phyloP scores from a whole-genome alignment of 2,329 filamentous ascomycete genomes.

The Erysiphe pulchra region DNA sequence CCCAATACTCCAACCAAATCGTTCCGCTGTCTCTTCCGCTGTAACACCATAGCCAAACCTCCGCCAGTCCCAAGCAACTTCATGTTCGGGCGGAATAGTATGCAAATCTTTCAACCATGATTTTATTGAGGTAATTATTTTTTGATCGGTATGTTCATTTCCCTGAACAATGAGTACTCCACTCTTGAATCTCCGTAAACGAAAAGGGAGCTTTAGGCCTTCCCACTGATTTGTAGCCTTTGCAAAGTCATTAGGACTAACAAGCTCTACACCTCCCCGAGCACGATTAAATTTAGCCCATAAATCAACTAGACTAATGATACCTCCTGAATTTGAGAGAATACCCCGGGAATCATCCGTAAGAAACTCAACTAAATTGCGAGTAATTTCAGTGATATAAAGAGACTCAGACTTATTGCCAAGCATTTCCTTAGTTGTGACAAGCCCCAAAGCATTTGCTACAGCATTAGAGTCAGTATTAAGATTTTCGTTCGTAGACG shows the following conservation, averaged over 20 bases:
- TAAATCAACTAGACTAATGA: slow-evolving; percentile 70
- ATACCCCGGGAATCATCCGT: slow-evolving; percentile 64
- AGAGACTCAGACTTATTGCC: slow-evolving; percentile 50
- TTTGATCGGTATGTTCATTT: slow-evolving; percentile 69
- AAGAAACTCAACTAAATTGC: slow-evolving; percentile 69
- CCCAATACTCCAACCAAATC: slow-evolving; percentile 91
- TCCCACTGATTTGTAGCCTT: slow-evolving; percentile 79
- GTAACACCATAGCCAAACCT: slow-evolving; percentile 66
- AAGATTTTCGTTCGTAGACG: slow-evolving; percentile 28
- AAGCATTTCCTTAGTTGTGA: slow-evolving; percentile 91
- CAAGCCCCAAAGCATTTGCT: slow-evolving; percentile 56
- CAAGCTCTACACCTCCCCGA: slow-evolving; percentile 76
- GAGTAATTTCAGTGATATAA: slow-evolving; percentile 67
- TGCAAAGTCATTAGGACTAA: slow-evolving; percentile 76
- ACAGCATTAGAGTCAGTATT: slow-evolving; percentile 47
- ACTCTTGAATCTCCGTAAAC: slow-evolving; percentile 70
- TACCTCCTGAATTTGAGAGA: slow-evolving; percentile 56
- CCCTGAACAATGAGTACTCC: slow-evolving; percentile 87
- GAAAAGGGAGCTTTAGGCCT: slow-evolving; percentile 59
- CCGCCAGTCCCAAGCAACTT: slow-evolving; percentile 50
- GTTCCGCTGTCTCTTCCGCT: slow-evolving; percentile 65
- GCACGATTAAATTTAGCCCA: slow-evolving; percentile 92
- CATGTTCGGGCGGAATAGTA: slow-evolving; percentile 32
- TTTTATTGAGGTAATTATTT: slow-evolving; percentile 53
- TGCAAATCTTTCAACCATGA: slow-evolving; percentile 57